Percentiles rank a stretch among this genome's conserved stretches.
These are phyloP conservation scores for Penicillium mononematosum DNA, from an alignment of 495 filamentous ascomycete genomes.

Conservation along the genomic window DNA sequence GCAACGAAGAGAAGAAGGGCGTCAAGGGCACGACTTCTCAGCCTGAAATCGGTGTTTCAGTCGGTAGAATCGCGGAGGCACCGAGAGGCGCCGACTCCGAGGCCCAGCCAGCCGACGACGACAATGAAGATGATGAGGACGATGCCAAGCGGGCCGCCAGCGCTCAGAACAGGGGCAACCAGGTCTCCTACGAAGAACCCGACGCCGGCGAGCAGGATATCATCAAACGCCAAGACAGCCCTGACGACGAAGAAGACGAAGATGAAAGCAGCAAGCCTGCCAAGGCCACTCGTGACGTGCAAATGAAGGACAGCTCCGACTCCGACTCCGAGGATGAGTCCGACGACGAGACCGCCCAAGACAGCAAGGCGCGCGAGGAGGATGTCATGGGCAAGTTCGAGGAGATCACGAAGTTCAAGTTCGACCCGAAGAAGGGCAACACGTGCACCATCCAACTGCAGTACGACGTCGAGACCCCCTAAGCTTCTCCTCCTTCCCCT, in stretches of 20 bases:
- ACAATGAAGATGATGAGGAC: conserved; percentile 74
- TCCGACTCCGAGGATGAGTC: conserved; percentile 26
- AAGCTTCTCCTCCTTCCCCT: conserved; percentile 92
- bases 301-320: conserved; percentile 38
- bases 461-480: conserved; percentile 71
- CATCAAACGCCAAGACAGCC: conserved; percentile 45
- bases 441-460: conserved; percentile 81
- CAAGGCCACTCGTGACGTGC: conserved; percentile 22
- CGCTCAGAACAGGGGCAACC: conserved; percentile 70
- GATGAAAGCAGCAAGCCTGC: conserved; percentile 29
- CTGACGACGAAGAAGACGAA: conserved; percentile 44
- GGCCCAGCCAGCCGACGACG: conserved; percentile 66
- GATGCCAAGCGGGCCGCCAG: conserved; percentile 82
- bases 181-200: conserved; percentile 82
- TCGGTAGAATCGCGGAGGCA: conserved; percentile 65
- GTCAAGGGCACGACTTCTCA: conserved; percentile 62
- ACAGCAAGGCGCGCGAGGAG: conserved; percentile 56
- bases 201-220: conserved; percentile 88
- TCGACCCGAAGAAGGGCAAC: conserved; percentile 69
- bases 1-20: conserved; percentile 60
- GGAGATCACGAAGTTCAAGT: conserved; percentile 72
- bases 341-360: conserved; percentile 42
- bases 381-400: conserved; percentile 63
- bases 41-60: conserved; percentile 77
- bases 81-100: conserved; percentile 51